These are phyloP conservation scores for Beauveria varroae DNA, from an alignment of 2,329 filamentous ascomycete species.

Conservation along the genomic window DNA sequence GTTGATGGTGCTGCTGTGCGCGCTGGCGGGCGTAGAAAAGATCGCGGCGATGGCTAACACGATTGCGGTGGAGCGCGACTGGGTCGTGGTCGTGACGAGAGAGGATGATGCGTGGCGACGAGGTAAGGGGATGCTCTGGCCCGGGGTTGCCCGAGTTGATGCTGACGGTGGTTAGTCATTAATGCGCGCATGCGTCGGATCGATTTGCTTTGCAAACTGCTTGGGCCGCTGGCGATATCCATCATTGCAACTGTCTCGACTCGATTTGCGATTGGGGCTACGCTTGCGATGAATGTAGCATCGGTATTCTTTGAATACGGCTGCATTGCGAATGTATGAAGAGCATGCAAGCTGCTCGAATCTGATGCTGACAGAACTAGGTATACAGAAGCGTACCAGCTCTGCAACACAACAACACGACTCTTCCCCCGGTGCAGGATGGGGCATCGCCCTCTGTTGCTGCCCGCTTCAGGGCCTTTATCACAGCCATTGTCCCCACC, in stretches of 20 bases:
- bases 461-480: neutral
- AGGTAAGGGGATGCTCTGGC: conserved; percentile 18
- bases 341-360: neutral
- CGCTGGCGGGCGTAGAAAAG: conserved; percentile 19
- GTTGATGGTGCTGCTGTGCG: conserved; percentile 23
- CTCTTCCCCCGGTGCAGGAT: neutral
- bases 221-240: conserved; percentile 49
- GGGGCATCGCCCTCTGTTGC: neutral
- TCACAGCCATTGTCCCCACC: conserved; percentile 11
- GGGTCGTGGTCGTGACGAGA: conserved; percentile 2
- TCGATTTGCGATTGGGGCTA: conserved; percentile 38
- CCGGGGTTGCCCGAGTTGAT: conserved; percentile 26
- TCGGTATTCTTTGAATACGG: neutral
- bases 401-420: conserved; percentile 9
- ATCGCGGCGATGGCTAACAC: neutral
- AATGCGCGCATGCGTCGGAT: conserved; percentile 58
- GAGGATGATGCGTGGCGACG: neutral
- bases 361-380: conserved; percentile 2
- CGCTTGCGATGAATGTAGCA: conserved; percentile 38
- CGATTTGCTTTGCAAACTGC: conserved; percentile 51
- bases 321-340: conserved; percentile 1
- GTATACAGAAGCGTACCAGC: conserved; percentile 19
- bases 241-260: conserved; percentile 43
- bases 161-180: conserved; percentile 25
- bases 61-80: conserved; percentile 4